Evolutionary conservation across 1,139 yeast species (phyloP).

Genomic region (Taphrina betulina): DNA sequence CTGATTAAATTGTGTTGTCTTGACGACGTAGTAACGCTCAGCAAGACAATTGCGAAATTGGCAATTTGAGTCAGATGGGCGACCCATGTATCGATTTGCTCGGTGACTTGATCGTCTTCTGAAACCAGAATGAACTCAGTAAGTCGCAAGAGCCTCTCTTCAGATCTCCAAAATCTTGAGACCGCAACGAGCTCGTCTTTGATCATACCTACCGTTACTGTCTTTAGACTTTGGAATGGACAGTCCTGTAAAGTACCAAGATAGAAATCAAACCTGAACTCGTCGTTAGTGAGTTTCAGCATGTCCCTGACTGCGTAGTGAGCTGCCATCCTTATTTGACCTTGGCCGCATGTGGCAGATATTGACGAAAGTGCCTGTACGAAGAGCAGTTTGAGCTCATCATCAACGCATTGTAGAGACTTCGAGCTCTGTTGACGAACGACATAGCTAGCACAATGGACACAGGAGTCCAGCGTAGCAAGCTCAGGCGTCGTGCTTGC

Average conservation of each 20-base stretch:
- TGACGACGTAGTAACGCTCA: no score
- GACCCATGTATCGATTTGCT: background rate
- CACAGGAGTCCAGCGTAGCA: background rate
- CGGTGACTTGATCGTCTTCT: background rate
- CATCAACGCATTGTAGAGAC: background rate
- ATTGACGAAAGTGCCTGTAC: constrained; percentile 4
- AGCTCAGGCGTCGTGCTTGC: background rate
- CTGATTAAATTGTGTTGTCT: no score
- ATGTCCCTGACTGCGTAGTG: constrained; percentile 7
- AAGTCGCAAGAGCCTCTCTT: background rate
- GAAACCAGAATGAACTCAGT: background rate
- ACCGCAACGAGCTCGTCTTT: constrained; percentile 14
- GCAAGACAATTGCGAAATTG: background rate
- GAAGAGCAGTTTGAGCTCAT: background rate
- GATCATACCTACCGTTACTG: constrained; percentile 1
- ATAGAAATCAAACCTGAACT: constrained; percentile 3
- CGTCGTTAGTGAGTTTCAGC: background rate
- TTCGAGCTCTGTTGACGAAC: background rate
- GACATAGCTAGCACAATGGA: background rate
- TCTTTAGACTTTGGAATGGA: background rate
- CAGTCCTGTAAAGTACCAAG: constrained; percentile 5
- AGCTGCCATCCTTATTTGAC: constrained; percentile 1
- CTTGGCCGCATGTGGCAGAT: background rate
- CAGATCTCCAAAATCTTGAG: constrained; percentile 1
- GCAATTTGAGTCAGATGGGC: background rate